Conservation (phyloP, 768 basidiomycete genomes). For the Tylopilus felleus region DNA sequence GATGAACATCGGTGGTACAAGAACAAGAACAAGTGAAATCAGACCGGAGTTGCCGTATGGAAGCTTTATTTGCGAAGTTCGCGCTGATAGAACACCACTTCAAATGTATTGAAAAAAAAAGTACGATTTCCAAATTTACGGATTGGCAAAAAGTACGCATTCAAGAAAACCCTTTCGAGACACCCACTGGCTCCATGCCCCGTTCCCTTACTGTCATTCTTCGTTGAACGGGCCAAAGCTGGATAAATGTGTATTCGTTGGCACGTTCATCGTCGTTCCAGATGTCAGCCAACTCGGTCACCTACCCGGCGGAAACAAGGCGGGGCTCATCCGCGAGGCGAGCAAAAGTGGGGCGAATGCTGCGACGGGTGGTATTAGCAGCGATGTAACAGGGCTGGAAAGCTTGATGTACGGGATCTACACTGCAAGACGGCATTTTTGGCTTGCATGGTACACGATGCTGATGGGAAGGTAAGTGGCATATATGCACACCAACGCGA, state of each 20-base stretch:
- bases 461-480: conserved; percentile 76
- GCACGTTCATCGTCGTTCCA: conserved; percentile 97
- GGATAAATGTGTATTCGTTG: conserved; percentile 99
- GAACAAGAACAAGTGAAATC: conserved; percentile 95
- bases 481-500: background rate
- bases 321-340: conserved; percentile 86
- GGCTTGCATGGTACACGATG: conserved; percentile 94
- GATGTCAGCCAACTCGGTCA: conserved; percentile 95
- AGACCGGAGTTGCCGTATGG: conserved; percentile 92
- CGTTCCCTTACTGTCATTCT: conserved; percentile 95
- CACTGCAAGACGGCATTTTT: conserved; percentile 99
- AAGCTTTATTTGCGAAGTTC: conserved; percentile 89
- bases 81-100: conserved; percentile 95
- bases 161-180: conserved; percentile 98
- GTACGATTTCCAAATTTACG: conserved; percentile 83
- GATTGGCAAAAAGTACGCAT: conserved; percentile 99
- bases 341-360: conserved; percentile 58
- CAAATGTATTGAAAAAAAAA: conserved; percentile 99
- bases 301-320: conserved; percentile 90
- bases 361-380: conserved; percentile 60
- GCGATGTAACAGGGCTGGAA: conserved; percentile 92
- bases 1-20: conserved; percentile 95
- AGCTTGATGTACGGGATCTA: conserved; percentile 91
- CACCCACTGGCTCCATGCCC: conserved; percentile 98
- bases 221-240: conserved; percentile 96